phyloP scores from a whole-genome alignment of 2,329 filamentous ascomycete species.

The Coniochaeta sp. region DNA sequence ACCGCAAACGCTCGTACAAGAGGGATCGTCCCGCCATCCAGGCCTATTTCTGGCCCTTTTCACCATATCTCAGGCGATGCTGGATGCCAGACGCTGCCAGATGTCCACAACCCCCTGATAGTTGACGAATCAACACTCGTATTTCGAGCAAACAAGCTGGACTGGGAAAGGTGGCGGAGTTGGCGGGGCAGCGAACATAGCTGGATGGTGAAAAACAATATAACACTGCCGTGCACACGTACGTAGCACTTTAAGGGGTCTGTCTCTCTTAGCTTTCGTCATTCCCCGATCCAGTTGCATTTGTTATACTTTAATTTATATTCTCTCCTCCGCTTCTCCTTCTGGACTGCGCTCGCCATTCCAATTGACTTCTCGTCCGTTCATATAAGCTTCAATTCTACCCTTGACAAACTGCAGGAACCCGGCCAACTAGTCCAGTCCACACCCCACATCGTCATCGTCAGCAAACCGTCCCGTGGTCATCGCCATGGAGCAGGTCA shows the following conservation, averaged over 20 bases:
- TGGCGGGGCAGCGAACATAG: constrained; percentile 8
- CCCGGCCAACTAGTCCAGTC: neutral
- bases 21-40: too few relatives aligned
- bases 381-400: neutral
- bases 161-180: constrained; percentile 7
- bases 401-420: neutral
- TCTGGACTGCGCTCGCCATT: neutral
- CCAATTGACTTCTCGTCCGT: neutral
- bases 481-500: constrained; percentile 34
- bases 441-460: too few relatives aligned
- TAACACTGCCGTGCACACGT: neutral
- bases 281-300: neutral
- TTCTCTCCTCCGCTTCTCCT: constrained; percentile 1
- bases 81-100: neutral
- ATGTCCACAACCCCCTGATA: neutral
- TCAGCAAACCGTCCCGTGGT: neutral
- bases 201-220: neutral
- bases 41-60: too few relatives aligned
- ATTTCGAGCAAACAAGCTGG: constrained; percentile 1
- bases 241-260: neutral
- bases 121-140: neutral
- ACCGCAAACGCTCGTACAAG: neutral
- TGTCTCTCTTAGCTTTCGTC: neutral
- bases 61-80: too few relatives aligned
- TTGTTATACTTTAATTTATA: neutral